A percentile compares a stretch with the other conserved stretches of the same genome.
Conservation (phyloP, 2,329 filamentous ascomycete species). For the Penicillium oxalicum region DNA sequence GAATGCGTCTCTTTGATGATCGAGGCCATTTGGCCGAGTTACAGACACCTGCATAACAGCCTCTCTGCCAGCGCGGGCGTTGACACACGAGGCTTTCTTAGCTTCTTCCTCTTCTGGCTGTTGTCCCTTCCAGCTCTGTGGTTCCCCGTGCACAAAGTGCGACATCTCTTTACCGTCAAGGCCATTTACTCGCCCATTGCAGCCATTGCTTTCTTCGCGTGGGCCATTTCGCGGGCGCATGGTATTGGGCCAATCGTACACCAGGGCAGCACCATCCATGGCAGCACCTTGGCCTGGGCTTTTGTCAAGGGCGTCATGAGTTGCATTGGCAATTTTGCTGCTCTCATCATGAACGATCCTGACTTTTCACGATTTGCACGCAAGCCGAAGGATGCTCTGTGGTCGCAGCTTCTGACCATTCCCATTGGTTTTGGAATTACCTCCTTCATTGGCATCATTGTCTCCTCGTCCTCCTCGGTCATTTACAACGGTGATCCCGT, state of each 20-base stretch:
- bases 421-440: constrained; percentile 69
- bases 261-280: constrained; percentile 57
- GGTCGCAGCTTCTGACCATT: constrained; percentile 72
- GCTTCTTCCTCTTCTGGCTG: constrained; percentile 85
- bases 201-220: constrained; percentile 81
- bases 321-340: constrained; percentile 84
- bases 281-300: constrained; percentile 69
- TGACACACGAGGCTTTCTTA: constrained; percentile 66
- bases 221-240: constrained; percentile 74
- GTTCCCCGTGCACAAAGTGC: constrained; percentile 82
- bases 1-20: constrained; percentile 87
- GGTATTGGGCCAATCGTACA: constrained; percentile 78
- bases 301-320: constrained; percentile 83
- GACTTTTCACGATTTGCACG: constrained; percentile 80
- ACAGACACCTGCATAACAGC: constrained; percentile 58
- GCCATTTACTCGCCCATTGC: constrained; percentile 75
- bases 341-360: constrained; percentile 71
- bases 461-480: constrained; percentile 60
- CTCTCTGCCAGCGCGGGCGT: constrained; percentile 63
- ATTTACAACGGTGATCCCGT: constrained; percentile 59
- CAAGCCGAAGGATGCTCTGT: constrained; percentile 69
- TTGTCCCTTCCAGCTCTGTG: constrained; percentile 75
- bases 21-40: constrained; percentile 66
- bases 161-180: constrained; percentile 88
- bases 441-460: constrained; percentile 78